Base-by-base conservation (phyloP, 306 rosid species). In the Lithocarpus polystachyus region DNA sequence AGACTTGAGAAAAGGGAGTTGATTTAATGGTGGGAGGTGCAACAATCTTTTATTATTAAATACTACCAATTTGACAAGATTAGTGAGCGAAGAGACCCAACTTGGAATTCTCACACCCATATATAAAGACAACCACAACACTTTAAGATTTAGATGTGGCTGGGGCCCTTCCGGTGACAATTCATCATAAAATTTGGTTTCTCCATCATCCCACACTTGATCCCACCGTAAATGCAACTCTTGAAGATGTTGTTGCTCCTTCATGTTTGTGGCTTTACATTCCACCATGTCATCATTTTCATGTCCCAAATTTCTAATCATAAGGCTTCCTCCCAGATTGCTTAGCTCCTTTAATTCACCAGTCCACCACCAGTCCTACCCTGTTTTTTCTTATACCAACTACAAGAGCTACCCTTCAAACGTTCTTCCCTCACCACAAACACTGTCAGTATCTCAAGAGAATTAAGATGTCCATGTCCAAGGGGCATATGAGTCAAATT, bases 51-150 rank as follows among this genome's bases (percentile, higher is more conserved):
- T 2, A 55, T 74, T 76, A 18, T 64, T 37, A 1, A 7, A 35
- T 20, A 76, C n/a, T 17, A 40, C 56, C 1, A 77, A 20, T 53
- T 77, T 72, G 18, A 72, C 71, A 17, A 82, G 81, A 72, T 45
- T 1, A 14, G 4, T 2, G 5, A 62, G 9, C 1, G 75, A 19
- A 12, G 54, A 0, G 1, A 77, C 10, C 85, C 81, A 72, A 6
- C 2, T 0, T 26, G 78, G 45, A n/a, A 82, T 17, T 2, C 2
- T 8, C 15, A 0, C 0, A 77, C 78, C 75, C 11, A 19, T 15
- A 33, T 72, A 82, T 1, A 78, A 74, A 5, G 61, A 14, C 53
- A 81, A 3, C 17, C 2, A 4, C 17, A 82, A 19, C 0, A 12
- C 48, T 43, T 5, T 2, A 1, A 77, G 45, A 20, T 64, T 19